phyloP scores from a whole-genome alignment of 495 filamentous ascomycete species.

The Lindgomyces ingoldianus region DNA sequence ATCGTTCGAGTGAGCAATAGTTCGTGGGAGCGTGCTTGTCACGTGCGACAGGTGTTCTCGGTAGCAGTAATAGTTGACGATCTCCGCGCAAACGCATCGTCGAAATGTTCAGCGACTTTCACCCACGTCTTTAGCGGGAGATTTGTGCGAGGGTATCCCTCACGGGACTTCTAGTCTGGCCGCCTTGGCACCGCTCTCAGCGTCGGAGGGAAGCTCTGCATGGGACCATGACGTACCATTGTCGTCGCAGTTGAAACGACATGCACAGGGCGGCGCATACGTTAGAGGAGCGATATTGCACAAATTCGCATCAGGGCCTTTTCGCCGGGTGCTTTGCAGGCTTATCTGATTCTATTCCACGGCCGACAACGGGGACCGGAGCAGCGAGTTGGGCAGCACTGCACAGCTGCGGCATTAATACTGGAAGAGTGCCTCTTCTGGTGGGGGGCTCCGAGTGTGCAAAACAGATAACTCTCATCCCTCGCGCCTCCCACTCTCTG shows the following conservation, averaged over 20 bases:
- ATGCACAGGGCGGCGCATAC: background rate
- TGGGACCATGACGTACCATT: slow-evolving; percentile 5
- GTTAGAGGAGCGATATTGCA: background rate
- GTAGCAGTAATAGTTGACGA: background rate
- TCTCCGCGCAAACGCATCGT: background rate
- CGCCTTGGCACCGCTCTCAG: background rate
- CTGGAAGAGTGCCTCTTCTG: background rate
- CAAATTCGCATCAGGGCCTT: background rate
- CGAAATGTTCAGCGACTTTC: background rate
- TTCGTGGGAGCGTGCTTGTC: background rate
- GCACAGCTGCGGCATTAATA: slow-evolving; percentile 32
- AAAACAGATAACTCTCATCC: background rate
- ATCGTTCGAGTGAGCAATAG: background rate
- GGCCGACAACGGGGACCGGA: slow-evolving; percentile 1
- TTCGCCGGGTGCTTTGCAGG: background rate
- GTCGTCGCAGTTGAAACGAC: background rate
- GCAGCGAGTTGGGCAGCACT: slow-evolving; percentile 12
- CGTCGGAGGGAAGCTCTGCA: slow-evolving; percentile 2
- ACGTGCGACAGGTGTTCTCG: background rate
- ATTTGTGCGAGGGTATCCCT: slow-evolving; percentile 11
- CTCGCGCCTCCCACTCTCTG: background rate
- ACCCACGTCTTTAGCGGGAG: background rate
- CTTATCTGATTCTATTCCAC: slow-evolving; percentile 2
- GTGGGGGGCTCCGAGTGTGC: background rate
- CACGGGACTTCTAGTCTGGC: background rate